Percentiles rank a stretch among this genome's conserved stretches.
Conservation (phyloP, 768 basidiomycete species). For the Suillus subalutaceus region DNA sequence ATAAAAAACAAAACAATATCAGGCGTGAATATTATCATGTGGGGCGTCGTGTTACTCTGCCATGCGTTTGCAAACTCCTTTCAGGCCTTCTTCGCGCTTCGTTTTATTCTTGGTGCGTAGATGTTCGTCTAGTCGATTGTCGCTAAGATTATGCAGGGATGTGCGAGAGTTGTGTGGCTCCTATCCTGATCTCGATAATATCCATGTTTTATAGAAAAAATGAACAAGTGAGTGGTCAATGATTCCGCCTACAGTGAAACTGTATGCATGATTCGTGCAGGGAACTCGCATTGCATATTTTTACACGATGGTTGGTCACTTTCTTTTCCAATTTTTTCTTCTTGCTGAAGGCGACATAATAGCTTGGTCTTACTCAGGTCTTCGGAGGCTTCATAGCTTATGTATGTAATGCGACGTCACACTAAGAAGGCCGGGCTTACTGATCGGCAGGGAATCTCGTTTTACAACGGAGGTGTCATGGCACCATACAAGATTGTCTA, state of each 20-base stretch:
- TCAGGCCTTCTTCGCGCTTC: slow-evolving; percentile 40
- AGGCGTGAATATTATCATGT: slow-evolving; percentile 42
- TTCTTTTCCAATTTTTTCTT: background rate
- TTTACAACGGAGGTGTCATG: slow-evolving; percentile 33
- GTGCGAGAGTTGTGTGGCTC: slow-evolving; percentile 43
- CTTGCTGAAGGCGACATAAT: slow-evolving; percentile 6
- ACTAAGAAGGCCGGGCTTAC: background rate
- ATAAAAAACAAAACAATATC: background rate
- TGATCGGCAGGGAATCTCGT: slow-evolving; percentile 33
- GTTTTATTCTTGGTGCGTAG: slow-evolving; percentile 39
- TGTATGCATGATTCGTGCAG: slow-evolving; percentile 15
- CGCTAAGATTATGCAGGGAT: slow-evolving; percentile 27
- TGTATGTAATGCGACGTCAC: slow-evolving; percentile 15
- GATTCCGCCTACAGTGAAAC: background rate
- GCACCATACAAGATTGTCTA: slow-evolving; percentile 42
- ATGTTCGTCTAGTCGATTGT: background rate
- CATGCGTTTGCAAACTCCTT: slow-evolving; percentile 38
- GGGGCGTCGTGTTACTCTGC: slow-evolving; percentile 40
- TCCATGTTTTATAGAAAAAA: slow-evolving; percentile 44
- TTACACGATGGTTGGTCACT: slow-evolving; percentile 36
- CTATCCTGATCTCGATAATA: slow-evolving; percentile 41
- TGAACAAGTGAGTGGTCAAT: slow-evolving; percentile 34
- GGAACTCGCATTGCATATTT: slow-evolving; percentile 38
- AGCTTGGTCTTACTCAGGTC: slow-evolving; percentile 34
- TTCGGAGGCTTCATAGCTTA: slow-evolving; percentile 45